Percentiles rank a stretch among this genome's conserved stretches.
Evolutionary conservation across 2,329 filamentous ascomycete genomes (phyloP).

Genomic region (Fusarium subglutinans): DNA sequence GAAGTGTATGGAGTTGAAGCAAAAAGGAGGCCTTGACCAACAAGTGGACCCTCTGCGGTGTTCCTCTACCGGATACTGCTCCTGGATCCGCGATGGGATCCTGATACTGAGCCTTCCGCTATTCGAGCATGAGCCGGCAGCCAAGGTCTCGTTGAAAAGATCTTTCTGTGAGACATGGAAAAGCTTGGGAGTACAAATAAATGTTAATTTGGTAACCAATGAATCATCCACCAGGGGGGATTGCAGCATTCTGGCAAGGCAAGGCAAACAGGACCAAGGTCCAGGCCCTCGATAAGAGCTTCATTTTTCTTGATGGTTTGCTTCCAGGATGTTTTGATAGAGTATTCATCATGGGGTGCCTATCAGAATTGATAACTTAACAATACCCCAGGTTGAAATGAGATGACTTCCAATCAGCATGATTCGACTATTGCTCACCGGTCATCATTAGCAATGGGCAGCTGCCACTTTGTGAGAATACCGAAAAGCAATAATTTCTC

Average conservation of each 20-base stretch:
- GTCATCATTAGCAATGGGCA: background rate
- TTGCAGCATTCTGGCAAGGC: background rate
- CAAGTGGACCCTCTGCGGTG: slow-evolving; percentile 27
- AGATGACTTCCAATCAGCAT: background rate
- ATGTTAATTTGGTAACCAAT: slow-evolving; percentile 40
- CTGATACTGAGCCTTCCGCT: background rate
- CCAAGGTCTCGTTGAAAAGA: background rate
- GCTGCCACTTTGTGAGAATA: background rate
- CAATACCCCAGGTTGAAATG: background rate
- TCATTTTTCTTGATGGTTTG: background rate
- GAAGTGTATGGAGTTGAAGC: slow-evolving; percentile 7
- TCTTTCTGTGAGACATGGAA: slow-evolving; percentile 27
- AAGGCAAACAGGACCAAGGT: slow-evolving; percentile 3
- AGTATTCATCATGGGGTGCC: background rate
- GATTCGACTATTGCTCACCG: background rate
- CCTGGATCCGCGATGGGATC: slow-evolving; percentile 27
- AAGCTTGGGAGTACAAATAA: slow-evolving; percentile 25
- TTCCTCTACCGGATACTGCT: slow-evolving; percentile 28
- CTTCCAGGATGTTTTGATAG: background rate
- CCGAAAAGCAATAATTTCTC: background rate
- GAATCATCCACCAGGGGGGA: slow-evolving; percentile 1
- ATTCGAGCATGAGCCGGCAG: background rate
- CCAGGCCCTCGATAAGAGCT: background rate
- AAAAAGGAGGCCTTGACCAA: slow-evolving; percentile 20
- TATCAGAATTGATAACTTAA: background rate